Evolutionary conservation across 768 basidiomycete species (phyloP), one percentile per base, ranked within the genome.

Genomic region (Tubosaeta sp.): DNA sequence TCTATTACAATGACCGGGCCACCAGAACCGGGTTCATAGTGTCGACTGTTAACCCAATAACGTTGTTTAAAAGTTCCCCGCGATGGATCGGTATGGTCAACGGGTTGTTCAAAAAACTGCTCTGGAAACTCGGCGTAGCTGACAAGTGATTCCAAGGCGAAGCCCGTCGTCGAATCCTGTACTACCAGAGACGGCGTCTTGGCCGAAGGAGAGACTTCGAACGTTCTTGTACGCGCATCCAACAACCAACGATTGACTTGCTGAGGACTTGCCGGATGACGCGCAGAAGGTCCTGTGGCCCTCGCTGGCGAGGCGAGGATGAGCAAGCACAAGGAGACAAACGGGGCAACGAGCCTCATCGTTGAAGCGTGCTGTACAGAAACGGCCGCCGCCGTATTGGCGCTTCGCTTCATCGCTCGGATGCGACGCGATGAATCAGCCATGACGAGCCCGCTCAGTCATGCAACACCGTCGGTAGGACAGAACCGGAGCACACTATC

Each of bases 1-100:
- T 97, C 95, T 19, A 97, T 71, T 2, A 97, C 82, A 59, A 92
- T 86, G 19, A 97, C 91, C 0, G 95, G 95, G 2, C 84, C 88
- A 41, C 84, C 83, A 2, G 76, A 70, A 6, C 84, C 77, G 0
- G 83, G 76, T 50, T 80, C 74, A 68, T 95, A 97, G 67, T 91
- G 84, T 32, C 88, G 79, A 17, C 82, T 81, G 63, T 86, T 94
- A 34, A 95, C 76, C 95, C 95, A 99, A 69, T 92, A 99, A 17
- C 95, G 80, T 64, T 98, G 94, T 47, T 77, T 71, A 71, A 91
- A 97, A 0, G 84, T 89, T 39, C 81, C 78, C 10, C 73, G 71
- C 12, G 73, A 65, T 33, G 74, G 74, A 56, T 77, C 72, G 59
- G 88, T 86, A 65, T 97, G 94, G 64, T 95, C 91, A 55, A 95